Conservation (phyloP, 2,329 filamentous ascomycete genomes). For the Ophiostoma fasciatum region DNA sequence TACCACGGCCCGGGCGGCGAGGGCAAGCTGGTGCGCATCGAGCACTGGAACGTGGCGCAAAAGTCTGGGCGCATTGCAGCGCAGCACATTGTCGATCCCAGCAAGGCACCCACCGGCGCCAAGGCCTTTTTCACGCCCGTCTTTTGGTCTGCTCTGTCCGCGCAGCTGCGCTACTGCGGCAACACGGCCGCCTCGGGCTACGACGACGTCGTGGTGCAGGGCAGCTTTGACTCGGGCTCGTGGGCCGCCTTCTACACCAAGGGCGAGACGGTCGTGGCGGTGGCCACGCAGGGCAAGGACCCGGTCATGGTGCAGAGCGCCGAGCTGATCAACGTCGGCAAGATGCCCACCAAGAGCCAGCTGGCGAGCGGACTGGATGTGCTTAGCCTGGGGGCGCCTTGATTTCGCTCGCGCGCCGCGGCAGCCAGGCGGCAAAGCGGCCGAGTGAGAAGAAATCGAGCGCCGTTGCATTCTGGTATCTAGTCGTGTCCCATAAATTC, state of each 20-base stretch:
- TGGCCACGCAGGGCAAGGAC: conserved; percentile 82
- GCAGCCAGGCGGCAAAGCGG: too few species aligned
- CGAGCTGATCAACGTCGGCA: conserved; percentile 68
- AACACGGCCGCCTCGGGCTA: conserved; percentile 58
- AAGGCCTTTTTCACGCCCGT: conserved; percentile 62
- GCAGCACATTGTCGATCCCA: conserved; percentile 55
- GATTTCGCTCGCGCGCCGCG: too few species aligned
- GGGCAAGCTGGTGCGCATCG: conserved; percentile 63
- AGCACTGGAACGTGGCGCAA: conserved; percentile 98
- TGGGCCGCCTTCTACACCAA: conserved; percentile 84
- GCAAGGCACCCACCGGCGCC: conserved; percentile 38
- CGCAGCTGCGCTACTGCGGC: conserved; percentile 85
- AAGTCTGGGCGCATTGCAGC: conserved; percentile 76
- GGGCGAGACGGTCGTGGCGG: conserved; percentile 74
- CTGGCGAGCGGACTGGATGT: conserved; percentile 48
- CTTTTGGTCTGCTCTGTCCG: conserved; percentile 90
- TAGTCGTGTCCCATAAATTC: too few species aligned
- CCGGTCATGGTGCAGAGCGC: conserved; percentile 71
- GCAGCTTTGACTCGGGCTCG: conserved; percentile 59
- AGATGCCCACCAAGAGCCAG: conserved; percentile 72
- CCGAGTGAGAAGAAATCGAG: too few species aligned
- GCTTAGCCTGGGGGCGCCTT: conserved; percentile 24
- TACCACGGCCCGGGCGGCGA: conserved; percentile 81
- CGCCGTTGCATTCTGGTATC: too few species aligned
- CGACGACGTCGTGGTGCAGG: conserved; percentile 72